phyloP scores from a whole-genome alignment of 2,329 filamentous ascomycete genomes.

The Fusarium paranaense region DNA sequence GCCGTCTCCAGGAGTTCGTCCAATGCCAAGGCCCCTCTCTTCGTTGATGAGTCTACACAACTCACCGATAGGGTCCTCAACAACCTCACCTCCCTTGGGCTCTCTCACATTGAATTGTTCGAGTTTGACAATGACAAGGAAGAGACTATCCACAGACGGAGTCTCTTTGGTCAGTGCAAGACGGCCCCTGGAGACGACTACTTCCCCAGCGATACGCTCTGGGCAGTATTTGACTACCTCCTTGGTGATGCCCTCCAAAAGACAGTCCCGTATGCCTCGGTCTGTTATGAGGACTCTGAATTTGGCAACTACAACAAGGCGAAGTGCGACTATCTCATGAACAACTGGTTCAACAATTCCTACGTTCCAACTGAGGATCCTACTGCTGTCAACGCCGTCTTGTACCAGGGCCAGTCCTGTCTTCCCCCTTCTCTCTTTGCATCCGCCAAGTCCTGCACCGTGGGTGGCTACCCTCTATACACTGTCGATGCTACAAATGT shows the following conservation, averaged over 20 bases:
- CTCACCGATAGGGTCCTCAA: constrained; percentile 50
- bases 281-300: constrained; percentile 44
- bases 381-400: constrained; percentile 53
- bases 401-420: constrained; percentile 54
- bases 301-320: constrained; percentile 16
- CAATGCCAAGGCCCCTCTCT: constrained; percentile 18
- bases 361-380: constrained; percentile 47
- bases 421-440: constrained; percentile 44
- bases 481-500: constrained; percentile 55
- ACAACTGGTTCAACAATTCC: constrained; percentile 34
- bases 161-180: constrained; percentile 43
- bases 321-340: constrained; percentile 19
- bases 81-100: constrained; percentile 45
- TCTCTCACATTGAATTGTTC: constrained; percentile 49
- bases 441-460: constrained; percentile 47
- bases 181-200: constrained; percentile 44
- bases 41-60: constrained; percentile 45
- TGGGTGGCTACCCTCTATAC: constrained; percentile 57
- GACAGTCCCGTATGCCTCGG: constrained; percentile 48
- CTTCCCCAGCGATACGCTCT: constrained; percentile 43
- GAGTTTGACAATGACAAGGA: constrained; percentile 42
- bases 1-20: constrained; percentile 15
- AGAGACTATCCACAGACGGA: constrained; percentile 2
- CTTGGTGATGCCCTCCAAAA: constrained; percentile 47
- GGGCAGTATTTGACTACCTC: constrained; percentile 49